phyloP scores from a whole-genome alignment of 441 rosid genomes.

The Eugenia klotzschiana region DNA sequence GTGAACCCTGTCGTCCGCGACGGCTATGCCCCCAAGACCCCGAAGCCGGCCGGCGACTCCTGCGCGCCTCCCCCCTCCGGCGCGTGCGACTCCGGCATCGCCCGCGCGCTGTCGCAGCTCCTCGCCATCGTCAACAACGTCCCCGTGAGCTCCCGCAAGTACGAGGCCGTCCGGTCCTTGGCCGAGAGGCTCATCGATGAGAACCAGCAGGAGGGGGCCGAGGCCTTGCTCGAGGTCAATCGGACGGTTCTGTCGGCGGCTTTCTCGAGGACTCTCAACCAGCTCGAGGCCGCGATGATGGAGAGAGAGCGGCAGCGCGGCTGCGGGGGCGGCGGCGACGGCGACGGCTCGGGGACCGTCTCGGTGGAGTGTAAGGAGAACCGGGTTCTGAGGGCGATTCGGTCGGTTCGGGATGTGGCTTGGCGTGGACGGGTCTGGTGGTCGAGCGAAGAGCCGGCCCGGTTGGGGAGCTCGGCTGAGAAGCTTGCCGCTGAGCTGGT shows the following conservation, averaged over 20 bases:
- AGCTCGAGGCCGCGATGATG: conserved; percentile 36
- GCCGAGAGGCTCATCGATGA: conserved; percentile 68
- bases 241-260: conserved; percentile 46
- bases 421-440: conserved; percentile 11
- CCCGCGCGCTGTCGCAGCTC: conserved; percentile 56
- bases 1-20: conserved; percentile 2
- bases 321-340: not conserved
- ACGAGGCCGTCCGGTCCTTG: conserved; percentile 50
- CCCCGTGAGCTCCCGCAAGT: conserved; percentile 69
- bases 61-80: not conserved
- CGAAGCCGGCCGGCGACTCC: not conserved
- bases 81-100: conserved; percentile 37
- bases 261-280: conserved; percentile 38
- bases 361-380: conserved; percentile 20
- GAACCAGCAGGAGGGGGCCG: conserved; percentile 31
- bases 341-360: not conserved
- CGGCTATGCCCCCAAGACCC: not conserved
- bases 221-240: conserved; percentile 36
- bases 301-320: conserved; percentile 14
- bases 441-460: conserved; percentile 19
- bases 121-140: conserved; percentile 37
- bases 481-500: conserved; percentile 79
- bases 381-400: conserved; percentile 28
- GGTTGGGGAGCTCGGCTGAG: conserved; percentile 30
- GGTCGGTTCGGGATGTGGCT: conserved; percentile 25